Percentiles rank a stretch among this genome's conserved stretches.
These are phyloP conservation scores for Oryza coarctata DNA, from an alignment of 176 grass and related monocot genomes.

Conservation along the genomic window DNA sequence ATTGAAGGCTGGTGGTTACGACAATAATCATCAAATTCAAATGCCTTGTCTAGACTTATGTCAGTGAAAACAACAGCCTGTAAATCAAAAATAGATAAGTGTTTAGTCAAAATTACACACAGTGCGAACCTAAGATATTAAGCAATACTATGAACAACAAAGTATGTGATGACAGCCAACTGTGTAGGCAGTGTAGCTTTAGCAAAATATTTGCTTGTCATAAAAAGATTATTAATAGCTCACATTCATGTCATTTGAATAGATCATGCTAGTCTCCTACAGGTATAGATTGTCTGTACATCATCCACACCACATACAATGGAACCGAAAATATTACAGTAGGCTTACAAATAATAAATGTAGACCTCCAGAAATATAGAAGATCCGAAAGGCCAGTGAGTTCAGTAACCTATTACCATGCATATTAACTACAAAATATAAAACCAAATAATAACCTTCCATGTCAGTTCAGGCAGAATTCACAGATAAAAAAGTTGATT, in stretches of 20 bases:
- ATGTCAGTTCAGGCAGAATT: background rate
- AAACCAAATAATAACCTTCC: background rate
- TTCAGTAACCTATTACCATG: slow-evolving; percentile 17
- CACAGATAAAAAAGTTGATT: background rate
- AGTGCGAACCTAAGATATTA: background rate
- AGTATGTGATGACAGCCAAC: background rate
- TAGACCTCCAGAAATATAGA: background rate
- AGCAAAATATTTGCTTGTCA: background rate
- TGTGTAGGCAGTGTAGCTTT: slow-evolving; percentile 9
- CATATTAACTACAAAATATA: background rate
- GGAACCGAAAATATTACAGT: background rate
- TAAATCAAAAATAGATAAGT: slow-evolving; percentile 35
- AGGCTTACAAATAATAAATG: background rate
- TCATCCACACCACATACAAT: slow-evolving; percentile 10
- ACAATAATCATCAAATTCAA: slow-evolving; percentile 69
- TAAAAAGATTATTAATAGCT: slow-evolving; percentile 10
- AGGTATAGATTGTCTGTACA: slow-evolving; percentile 9
- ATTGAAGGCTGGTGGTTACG: slow-evolving; percentile 62
- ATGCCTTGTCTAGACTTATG: slow-evolving; percentile 54
- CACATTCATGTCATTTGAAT: slow-evolving; percentile 5
- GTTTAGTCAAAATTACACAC: background rate
- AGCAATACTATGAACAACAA: slow-evolving; percentile 4
- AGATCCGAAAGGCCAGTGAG: background rate
- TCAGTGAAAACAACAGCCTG: slow-evolving; percentile 78
- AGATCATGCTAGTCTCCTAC: background rate